phyloP scores from a whole-genome alignment of 2,329 filamentous ascomycete genomes.

The Lithohypha guttulata region DNA sequence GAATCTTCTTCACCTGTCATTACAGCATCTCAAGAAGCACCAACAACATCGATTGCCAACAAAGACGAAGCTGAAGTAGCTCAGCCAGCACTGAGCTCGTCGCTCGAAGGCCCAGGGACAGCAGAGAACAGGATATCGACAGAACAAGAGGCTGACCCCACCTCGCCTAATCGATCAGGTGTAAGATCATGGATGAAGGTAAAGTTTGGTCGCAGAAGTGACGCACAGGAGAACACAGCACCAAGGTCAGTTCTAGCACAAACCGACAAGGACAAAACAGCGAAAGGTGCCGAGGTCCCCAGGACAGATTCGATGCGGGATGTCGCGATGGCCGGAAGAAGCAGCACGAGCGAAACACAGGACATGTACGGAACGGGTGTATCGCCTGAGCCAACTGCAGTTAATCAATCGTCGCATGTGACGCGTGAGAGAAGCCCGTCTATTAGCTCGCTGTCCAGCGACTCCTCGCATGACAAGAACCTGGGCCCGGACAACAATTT shows the following conservation, averaged over 20 bases:
- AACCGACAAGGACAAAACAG: neutral
- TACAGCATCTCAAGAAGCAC: too few species aligned
- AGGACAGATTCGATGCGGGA: conserved; percentile 20
- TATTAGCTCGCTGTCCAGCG: conserved; percentile 20
- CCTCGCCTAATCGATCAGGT: conserved; percentile 13
- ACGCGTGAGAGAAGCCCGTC: conserved; percentile 9
- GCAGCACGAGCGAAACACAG: conserved; percentile 16
- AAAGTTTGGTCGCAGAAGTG: conserved; percentile 14
- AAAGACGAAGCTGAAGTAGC: too few species aligned
- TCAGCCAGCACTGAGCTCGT: too few species aligned
- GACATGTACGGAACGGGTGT: conserved; percentile 19
- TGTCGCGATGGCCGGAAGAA: conserved; percentile 20
- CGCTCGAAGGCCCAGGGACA: neutral
- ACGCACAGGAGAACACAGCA: conserved; percentile 12
- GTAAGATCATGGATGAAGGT: conserved; percentile 10
- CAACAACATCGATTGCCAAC: too few species aligned
- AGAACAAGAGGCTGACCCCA: conserved; percentile 3
- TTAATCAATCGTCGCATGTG: conserved; percentile 8
- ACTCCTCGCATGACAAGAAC: conserved; percentile 1
- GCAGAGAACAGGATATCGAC: conserved; percentile 1
- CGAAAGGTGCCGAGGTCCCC: conserved; percentile 5
- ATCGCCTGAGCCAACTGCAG: conserved; percentile 10
- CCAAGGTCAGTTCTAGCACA: conserved; percentile 5
- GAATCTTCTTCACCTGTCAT: neutral
- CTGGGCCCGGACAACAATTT: neutral